Base-by-base conservation (phyloP, 2,329 filamentous ascomycete species). In the Beauveria sp. region DNA sequence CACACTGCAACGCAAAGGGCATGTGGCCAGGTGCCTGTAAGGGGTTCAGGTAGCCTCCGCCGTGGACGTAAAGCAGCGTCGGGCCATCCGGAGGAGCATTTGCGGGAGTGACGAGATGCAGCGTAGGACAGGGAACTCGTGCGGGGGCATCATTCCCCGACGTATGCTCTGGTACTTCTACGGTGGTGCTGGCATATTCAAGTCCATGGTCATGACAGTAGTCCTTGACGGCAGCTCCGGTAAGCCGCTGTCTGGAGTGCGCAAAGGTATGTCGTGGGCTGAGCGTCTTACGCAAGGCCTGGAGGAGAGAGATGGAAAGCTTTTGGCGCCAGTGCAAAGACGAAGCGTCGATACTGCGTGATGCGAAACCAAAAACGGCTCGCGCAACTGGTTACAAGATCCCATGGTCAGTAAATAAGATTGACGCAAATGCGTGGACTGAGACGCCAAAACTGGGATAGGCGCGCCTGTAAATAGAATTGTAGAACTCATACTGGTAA, bases 311-410 rank as follows among this genome's bases (percentile, higher is more conserved):
- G 6, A 55, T 47, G 24, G 43, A 47, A 1, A 55, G 26, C 54
- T 47, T 44, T 12, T 55, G 54, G 26, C 54, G 54, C 54, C 54
- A 55, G 24, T 55, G 54, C 24, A 55, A n/a, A 8, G 54, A 46
- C 2, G 41, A 46, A 9, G 54, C 22, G 54, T 47, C 40, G 26
- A n/a, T 9, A 8, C 10, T 47, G 26, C 54, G 54, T 18, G 54
- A 22, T 37, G 26, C 26, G 40, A 55, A 47, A 7, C 24, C n/a
- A 3, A 46, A 46, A 26, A 47, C 2, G 3, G 54, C 16, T 10
- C 54, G 54, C 18, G 18, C 43, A 7, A 55, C 54, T 55, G 18
- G 22, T n/a, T 28, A 2, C 34, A 10, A 51, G 12, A 8, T 6
- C 2, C 6, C 22, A 34, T n/a, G 24, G 18, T 51, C 22, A 51